These are phyloP conservation scores for Malus hybrid DNA, from an alignment of 331 rosid genomes.

Conservation along the genomic window DNA sequence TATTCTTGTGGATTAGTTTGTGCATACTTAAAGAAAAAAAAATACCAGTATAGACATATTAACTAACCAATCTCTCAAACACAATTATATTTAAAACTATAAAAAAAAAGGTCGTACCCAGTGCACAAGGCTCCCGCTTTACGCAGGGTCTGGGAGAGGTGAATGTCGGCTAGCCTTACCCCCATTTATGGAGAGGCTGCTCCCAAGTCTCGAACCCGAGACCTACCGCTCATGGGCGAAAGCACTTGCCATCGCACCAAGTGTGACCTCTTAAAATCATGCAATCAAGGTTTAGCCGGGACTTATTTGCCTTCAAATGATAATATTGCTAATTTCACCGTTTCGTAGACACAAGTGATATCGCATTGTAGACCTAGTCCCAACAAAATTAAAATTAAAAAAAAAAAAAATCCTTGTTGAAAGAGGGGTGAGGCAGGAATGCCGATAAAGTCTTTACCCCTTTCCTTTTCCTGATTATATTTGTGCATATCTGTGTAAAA, in stretches of 20 bases:
- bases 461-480: not conserved
- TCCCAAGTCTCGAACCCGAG: too few species aligned
- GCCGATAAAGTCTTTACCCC: not conserved
- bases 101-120: too few species aligned
- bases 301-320: not conserved
- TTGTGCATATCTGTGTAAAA: not conserved
- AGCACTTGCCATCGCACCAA: too few species aligned
- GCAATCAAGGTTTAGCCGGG: not conserved
- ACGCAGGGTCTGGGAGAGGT: too few species aligned
- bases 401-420: not conserved
- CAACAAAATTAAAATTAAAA: not conserved
- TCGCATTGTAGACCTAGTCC: not conserved
- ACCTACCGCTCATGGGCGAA: too few species aligned
- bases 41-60: not conserved
- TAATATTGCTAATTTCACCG: not conserved
- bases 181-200: too few species aligned
- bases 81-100: not conserved
- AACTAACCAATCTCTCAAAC: not conserved
- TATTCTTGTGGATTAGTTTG: constrained; percentile 3
- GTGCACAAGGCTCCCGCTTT: too few species aligned
- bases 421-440: not conserved
- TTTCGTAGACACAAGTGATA: not conserved
- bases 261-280: not conserved
- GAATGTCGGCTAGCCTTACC: too few species aligned
- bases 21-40: not conserved